Percentiles rank a stretch among this genome's conserved stretches.
These are phyloP conservation scores for Astragalus membranaceus DNA, from an alignment of 306 rosid species.

Conservation along the genomic window DNA sequence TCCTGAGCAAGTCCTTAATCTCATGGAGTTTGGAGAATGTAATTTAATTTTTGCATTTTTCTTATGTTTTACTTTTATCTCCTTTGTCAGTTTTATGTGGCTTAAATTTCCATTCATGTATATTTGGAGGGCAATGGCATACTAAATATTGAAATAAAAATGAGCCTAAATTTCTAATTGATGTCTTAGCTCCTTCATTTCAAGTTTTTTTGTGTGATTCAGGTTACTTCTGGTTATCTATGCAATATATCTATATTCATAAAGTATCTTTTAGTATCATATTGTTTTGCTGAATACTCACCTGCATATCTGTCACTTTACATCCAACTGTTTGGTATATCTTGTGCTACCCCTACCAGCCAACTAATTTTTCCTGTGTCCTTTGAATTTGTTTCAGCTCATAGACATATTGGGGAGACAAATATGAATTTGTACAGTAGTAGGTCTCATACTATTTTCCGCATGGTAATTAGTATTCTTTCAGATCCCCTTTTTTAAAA, in stretches of 20 bases:
- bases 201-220: not conserved
- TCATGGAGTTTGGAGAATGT: slow-evolving; percentile 94
- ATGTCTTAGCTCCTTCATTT: not conserved
- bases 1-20: slow-evolving; percentile 76
- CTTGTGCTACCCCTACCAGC: not conserved
- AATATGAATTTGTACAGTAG: slow-evolving; percentile 93
- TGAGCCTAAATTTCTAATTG: not conserved
- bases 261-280: not conserved
- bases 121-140: slow-evolving; percentile 2
- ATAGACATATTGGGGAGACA: slow-evolving; percentile 97
- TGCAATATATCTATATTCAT: not conserved
- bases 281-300: not conserved
- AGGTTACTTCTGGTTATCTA: not conserved
- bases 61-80: not conserved
- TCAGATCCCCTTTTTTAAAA: not conserved
- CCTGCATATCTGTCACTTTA: not conserved
- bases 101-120: not conserved
- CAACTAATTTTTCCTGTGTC: not conserved
- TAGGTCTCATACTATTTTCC: slow-evolving; percentile 94
- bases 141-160: slow-evolving; percentile 9
- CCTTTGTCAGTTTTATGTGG: not conserved
- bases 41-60: slow-evolving; percentile 11
- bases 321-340: slow-evolving; percentile 9
- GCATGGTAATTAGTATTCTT: slow-evolving; percentile 62
- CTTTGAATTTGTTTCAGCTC: slow-evolving; percentile 50